phyloP scores from a whole-genome alignment of 2,329 filamentous ascomycete species.

The Colletotrichum sp. region DNA sequence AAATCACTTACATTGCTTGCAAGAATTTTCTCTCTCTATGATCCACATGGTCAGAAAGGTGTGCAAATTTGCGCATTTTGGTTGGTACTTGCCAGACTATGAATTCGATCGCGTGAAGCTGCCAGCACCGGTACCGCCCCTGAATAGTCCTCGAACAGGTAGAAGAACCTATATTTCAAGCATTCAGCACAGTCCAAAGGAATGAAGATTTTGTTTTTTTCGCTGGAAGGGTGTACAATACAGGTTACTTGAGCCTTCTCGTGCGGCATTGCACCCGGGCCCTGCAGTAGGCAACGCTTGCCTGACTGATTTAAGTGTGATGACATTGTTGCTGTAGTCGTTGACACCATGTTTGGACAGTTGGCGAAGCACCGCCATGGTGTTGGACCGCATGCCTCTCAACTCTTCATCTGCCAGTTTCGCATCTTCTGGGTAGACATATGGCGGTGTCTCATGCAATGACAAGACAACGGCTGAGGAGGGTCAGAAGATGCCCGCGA shows the following conservation, averaged over 20 bases:
- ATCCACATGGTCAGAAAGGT: background rate
- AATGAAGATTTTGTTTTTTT: background rate
- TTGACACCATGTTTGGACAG: conserved; percentile 42
- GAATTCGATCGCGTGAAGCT: conserved; percentile 48
- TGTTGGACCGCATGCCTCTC: conserved; percentile 41
- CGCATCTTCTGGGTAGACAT: conserved; percentile 27
- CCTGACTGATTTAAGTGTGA: conserved; percentile 45
- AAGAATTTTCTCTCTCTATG: conserved; percentile 39
- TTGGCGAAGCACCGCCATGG: conserved; percentile 40
- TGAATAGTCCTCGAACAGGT: conserved; percentile 70
- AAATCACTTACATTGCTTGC: conserved; percentile 34
- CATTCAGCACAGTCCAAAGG: conserved; percentile 29
- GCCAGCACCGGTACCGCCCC: conserved; percentile 63
- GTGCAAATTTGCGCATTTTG: background rate
- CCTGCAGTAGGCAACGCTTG: conserved; percentile 27
- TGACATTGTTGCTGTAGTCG: conserved; percentile 40
- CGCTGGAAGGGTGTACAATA: background rate
- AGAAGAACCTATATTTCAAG: conserved; percentile 59
- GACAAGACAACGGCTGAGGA: conserved; percentile 70
- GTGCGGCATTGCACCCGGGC: background rate
- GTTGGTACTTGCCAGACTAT: conserved; percentile 48
- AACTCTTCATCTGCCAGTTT: conserved; percentile 33
- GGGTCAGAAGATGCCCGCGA: conserved; percentile 21
- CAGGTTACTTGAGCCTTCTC: conserved; percentile 16
- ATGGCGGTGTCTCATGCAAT: conserved; percentile 64